A percentile compares a stretch with the other conserved stretches of the same genome.
These are phyloP conservation scores for Pseudocercospora crystallina DNA, from an alignment of 2,329 filamentous ascomycete genomes.

Conservation along the genomic window DNA sequence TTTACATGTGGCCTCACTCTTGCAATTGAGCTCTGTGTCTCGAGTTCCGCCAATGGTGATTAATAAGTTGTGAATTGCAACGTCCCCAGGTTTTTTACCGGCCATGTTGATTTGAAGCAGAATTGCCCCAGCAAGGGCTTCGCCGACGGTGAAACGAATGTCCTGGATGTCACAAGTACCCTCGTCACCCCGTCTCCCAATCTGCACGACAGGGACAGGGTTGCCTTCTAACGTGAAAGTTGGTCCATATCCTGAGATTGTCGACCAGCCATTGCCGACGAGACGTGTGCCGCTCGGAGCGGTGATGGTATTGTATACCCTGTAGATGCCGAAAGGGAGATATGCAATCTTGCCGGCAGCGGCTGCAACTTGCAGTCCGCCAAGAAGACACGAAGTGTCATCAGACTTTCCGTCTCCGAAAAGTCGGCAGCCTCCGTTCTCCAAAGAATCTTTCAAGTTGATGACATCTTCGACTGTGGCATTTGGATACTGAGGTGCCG, in stretches of 20 bases:
- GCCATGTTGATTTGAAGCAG: constrained; percentile 54
- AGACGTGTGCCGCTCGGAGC: constrained; percentile 51
- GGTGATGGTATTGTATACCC: constrained; percentile 47
- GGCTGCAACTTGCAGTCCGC: constrained; percentile 20
- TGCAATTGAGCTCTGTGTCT: constrained; percentile 37
- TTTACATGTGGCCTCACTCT: constrained; percentile 33
- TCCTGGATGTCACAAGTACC: constrained; percentile 54
- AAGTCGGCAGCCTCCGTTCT: constrained; percentile 16
- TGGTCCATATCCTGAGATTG: constrained; percentile 47
- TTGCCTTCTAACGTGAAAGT: constrained; percentile 45
- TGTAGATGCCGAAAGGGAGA: constrained; percentile 46
- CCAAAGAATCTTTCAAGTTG: constrained; percentile 13
- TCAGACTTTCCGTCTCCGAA: constrained; percentile 39
- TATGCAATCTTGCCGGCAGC: constrained; percentile 38
- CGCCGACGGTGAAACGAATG: constrained; percentile 52
- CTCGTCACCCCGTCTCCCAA: constrained; percentile 52
- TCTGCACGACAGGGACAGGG: constrained; percentile 51
- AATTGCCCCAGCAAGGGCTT: constrained; percentile 44
- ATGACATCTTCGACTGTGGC: constrained; percentile 13
- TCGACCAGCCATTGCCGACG: constrained; percentile 56
- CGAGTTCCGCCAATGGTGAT: constrained; percentile 35
- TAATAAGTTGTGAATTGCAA: constrained; percentile 40
- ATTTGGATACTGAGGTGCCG: constrained; percentile 8
- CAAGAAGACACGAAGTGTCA: constrained; percentile 30
- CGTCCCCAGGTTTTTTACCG: constrained; percentile 46